These are phyloP conservation scores for Mucor irregularis DNA, from an alignment of 371 early-diverging fungal species.

Conservation along the genomic window DNA sequence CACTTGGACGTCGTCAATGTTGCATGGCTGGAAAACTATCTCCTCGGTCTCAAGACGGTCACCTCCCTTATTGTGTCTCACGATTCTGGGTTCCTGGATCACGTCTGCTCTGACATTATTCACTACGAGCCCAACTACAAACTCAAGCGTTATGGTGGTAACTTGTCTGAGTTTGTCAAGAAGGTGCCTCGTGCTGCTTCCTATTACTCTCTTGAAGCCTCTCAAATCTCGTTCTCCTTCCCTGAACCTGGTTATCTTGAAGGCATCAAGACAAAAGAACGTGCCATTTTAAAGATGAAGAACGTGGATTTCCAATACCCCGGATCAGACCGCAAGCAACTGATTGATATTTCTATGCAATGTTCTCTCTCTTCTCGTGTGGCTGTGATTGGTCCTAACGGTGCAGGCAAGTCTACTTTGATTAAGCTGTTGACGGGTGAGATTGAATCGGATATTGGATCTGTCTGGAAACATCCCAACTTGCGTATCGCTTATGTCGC, in stretches of 20 bases:
- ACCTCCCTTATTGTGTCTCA: slow-evolving; percentile 89
- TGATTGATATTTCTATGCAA: slow-evolving; percentile 62
- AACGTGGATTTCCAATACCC: slow-evolving; percentile 71
- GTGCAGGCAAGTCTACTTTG: slow-evolving; percentile 78
- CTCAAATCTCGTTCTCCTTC: slow-evolving; percentile 61
- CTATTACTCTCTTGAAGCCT: slow-evolving; percentile 67
- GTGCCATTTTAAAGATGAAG: slow-evolving; percentile 68
- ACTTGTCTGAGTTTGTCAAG: slow-evolving; percentile 83
- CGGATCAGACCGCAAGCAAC: slow-evolving; percentile 51
- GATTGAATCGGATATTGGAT: slow-evolving; percentile 61
- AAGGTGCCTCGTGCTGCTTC: slow-evolving; percentile 75
- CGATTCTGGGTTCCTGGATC: slow-evolving; percentile 88
- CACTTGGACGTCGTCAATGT: slow-evolving; percentile 86
- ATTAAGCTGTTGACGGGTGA: slow-evolving; percentile 87
- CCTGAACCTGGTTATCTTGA: slow-evolving; percentile 75
- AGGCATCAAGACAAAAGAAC: slow-evolving; percentile 75
- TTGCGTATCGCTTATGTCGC: slow-evolving; percentile 87
- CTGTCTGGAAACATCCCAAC: slow-evolving; percentile 79
- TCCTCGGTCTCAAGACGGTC: slow-evolving; percentile 66
- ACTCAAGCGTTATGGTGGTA: slow-evolving; percentile 81
- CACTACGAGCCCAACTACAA: slow-evolving; percentile 76
- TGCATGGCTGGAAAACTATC: slow-evolving; percentile 82
- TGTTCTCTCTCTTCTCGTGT: slow-evolving; percentile 71
- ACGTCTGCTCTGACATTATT: slow-evolving; percentile 80
- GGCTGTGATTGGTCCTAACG: slow-evolving; percentile 75